Evolutionary conservation across 2,329 filamentous ascomycete species (phyloP), one percentile per base, ranked within the genome.

Genomic region (Exserohilum turcica): DNA sequence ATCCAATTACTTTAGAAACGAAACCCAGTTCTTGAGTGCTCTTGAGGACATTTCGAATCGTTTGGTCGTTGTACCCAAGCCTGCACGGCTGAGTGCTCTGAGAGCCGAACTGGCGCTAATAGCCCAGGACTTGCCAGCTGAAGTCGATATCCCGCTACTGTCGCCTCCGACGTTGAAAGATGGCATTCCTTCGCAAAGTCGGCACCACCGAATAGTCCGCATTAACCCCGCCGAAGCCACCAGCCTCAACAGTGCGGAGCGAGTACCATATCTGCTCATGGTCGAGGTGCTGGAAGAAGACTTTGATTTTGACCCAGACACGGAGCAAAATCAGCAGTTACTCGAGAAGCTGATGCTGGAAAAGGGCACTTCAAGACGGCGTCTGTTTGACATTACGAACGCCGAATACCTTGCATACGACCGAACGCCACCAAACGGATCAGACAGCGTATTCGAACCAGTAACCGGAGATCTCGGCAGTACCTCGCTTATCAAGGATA

Each of bases 401-500:
- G 82, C 87, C 1, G 85, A 88, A 47, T 71, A 76, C 48, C 63
- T 75, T 29, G 72, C 74, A 15, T 71, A 74, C 21, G 54, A 82
- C 74, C 66, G 78, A 76, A 70, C 78, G 67, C 56, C 75, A 65
- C 60, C 77, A 43, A 73, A 73, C 39, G 74, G 73, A 31, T 71
- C 79, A 1, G 90, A 93, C 65, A 93, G 90, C 66, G 89, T 93
- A 18, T 91, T 94, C 67, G 90, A 94, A 74, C 90, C 90, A n/a
- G 83, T 84, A 0, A 89, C 84, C 31, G 90, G 90, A 32, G 90
- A 94, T 69, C 77, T 94, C 27, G 87, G 89, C 36, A 90, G 86
- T 70, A 90, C 89, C 8, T 84, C 86, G 9, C 78, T 91, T 61
- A 80, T 91, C 44, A 84, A 84, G 64, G 78, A 84, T 0, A 79